These are phyloP conservation scores for Globomyces sp. DNA, from an alignment of 371 early-diverging fungal species.

Conservation along the genomic window DNA sequence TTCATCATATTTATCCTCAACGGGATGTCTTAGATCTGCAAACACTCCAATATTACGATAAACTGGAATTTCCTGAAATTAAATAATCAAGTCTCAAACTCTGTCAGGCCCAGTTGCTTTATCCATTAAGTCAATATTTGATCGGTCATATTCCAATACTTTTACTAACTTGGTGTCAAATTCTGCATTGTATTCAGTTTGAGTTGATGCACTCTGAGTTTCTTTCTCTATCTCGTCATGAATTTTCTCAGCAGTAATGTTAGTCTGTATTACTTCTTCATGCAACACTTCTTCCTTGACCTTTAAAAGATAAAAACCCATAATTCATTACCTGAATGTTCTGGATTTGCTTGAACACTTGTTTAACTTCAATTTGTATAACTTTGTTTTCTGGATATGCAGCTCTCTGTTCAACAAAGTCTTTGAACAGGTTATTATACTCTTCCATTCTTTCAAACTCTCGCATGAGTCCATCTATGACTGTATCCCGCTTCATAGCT, in stretches of 20 bases:
- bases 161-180: background rate
- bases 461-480: too few relatives aligned
- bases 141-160: background rate
- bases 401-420: constrained; percentile 19
- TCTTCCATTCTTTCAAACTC: constrained; percentile 19
- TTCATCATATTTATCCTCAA: constrained; percentile 18
- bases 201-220: background rate
- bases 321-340: background rate
- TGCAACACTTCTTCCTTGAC: constrained; percentile 1
- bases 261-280: background rate
- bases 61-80: constrained; percentile 4
- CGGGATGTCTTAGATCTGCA: constrained; percentile 19
- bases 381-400: constrained; percentile 10
- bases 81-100: background rate
- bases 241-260: background rate
- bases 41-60: background rate
- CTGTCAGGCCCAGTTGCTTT: constrained; percentile 6
- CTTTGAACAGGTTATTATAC: constrained; percentile 17
- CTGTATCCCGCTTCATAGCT: background rate
- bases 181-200: background rate
- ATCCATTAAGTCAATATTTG: background rate
- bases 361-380: constrained; percentile 20
- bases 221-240: background rate
- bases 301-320: too few relatives aligned
- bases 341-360: background rate